Base-by-base conservation (phyloP, 192 early-diverging fungal genomes). In the Coemansia aciculifera region DNA sequence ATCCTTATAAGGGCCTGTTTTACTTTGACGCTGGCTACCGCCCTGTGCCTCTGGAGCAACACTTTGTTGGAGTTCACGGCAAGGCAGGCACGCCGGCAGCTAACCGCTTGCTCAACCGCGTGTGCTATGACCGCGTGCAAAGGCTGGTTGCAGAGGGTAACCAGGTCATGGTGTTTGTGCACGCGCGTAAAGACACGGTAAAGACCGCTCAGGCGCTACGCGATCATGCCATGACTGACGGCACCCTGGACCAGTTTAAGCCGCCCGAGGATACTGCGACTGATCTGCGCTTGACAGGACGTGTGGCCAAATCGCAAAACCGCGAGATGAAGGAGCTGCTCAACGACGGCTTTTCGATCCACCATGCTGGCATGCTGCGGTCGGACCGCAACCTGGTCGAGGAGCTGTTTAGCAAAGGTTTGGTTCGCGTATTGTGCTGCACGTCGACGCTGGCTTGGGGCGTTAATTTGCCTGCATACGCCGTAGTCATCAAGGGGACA, bases 161-260 rank as follows among this genome's bases (percentile, higher is more conserved):
- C 77, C 98, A 99, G 78, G 96, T 99, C 27, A 98, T 99, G 96
- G 94, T 99, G 6, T 99, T 99, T 88, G 98, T 99, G 37, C 96
- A 99, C 68, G 88, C 98, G 5, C 90, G 96, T 46, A 98, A 98
- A 72, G 98, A 98, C 61, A 98, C 98, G 5, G 96, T 95, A n/a
- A 93, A 92, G 66, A 97, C 95, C 0, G 95, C 96, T 2, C 85
- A 90, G 78, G 87, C 86, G 63, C 66, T 99, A 19, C 78, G 87
- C 19, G 90, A 93, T 48, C 88, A 89, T 74, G 95, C 94, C 0
- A 39, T 63, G 44, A 67, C 84, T n/a, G 86, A 92, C 17, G 89
- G 86, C 40, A 75, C 76, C 19, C 40, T 84, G 23, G 86, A 83
- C 17, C 67, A 70, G 36, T 75, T 72, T 64, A 11, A 27, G 10